phyloP scores from a whole-genome alignment of 2,329 filamentous ascomycete genomes.

The Massarina eburnea region DNA sequence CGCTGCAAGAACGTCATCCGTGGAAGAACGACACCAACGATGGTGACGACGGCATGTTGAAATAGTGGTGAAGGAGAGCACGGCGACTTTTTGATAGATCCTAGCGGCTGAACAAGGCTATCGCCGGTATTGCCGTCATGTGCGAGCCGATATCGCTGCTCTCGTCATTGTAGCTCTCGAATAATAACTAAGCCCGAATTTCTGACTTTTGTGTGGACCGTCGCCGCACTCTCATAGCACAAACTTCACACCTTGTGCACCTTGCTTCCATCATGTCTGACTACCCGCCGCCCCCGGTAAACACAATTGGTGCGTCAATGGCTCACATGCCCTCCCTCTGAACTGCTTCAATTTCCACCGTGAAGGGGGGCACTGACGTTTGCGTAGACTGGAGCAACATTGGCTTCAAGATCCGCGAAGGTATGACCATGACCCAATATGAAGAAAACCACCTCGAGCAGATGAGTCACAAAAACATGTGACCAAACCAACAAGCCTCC shows the following conservation, averaged over 20 bases:
- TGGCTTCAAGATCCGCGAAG: slow-evolving; percentile 89
- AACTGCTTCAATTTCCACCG: no score
- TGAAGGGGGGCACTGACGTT: slow-evolving; percentile 3
- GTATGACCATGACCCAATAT: slow-evolving; percentile 49
- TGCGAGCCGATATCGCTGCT: slow-evolving; percentile 37
- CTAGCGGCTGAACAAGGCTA: slow-evolving; percentile 28
- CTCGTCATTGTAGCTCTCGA: slow-evolving; percentile 14
- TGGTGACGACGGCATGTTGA: background rate
- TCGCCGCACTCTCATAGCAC: background rate
- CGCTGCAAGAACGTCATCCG: background rate
- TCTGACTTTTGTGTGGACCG: slow-evolving; percentile 3
- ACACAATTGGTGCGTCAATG: slow-evolving; percentile 64
- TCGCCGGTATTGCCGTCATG: background rate
- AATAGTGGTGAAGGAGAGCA: slow-evolving; percentile 5
- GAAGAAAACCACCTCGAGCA: background rate
- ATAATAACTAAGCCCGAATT: slow-evolving; percentile 14
- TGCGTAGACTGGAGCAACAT: slow-evolving; percentile 81
- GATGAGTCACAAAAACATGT: no score
- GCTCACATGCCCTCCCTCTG: background rate
- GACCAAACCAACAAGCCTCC: no score
- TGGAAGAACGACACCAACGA: no score
- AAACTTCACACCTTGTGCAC: slow-evolving; percentile 1
- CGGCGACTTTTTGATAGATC: slow-evolving; percentile 20
- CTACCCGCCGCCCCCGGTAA: slow-evolving; percentile 71
- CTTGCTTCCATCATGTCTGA: slow-evolving; percentile 29